These are phyloP conservation scores for Daldinia vernicosa DNA, from an alignment of 495 filamentous ascomycete species.

Conservation along the genomic window DNA sequence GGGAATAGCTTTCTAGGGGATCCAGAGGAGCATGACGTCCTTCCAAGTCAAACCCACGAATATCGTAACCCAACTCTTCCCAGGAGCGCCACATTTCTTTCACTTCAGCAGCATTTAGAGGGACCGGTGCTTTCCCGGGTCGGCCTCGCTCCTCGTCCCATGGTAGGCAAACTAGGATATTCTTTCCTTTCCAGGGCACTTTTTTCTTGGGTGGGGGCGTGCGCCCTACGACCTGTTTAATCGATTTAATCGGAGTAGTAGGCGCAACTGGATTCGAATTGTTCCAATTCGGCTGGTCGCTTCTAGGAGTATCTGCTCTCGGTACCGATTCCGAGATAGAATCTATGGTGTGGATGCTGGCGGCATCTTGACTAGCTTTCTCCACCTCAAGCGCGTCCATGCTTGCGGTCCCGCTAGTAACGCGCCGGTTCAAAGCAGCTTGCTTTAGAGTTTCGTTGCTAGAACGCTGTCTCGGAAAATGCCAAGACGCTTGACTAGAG, in stretches of 20 bases:
- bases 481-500: constrained; percentile 47
- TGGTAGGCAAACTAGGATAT: constrained; percentile 75
- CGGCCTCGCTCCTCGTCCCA: constrained; percentile 71
- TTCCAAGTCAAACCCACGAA: constrained; percentile 73
- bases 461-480: constrained; percentile 57
- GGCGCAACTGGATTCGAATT: constrained; percentile 39
- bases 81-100: constrained; percentile 72
- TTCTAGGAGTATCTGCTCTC: constrained; percentile 44
- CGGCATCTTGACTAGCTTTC: constrained; percentile 44
- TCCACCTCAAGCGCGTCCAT: constrained; percentile 52
- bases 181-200: constrained; percentile 76
- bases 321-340: constrained; percentile 37
- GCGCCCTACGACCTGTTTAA: constrained; percentile 43
- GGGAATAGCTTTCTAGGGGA: constrained; percentile 52
- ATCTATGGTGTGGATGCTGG: constrained; percentile 43
- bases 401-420: constrained; percentile 40
- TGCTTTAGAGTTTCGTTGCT: constrained; percentile 74
- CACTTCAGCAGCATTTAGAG: constrained; percentile 70
- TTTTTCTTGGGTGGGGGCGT: constrained; percentile 63
- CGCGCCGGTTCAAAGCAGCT: constrained; percentile 59
- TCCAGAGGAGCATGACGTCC: constrained; percentile 48
- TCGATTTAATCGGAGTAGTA: constrained; percentile 47
- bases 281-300: constrained; percentile 38
- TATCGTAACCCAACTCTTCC: constrained; percentile 79
- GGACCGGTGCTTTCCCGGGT: constrained; percentile 63